A percentile compares a stretch with the other conserved stretches of the same genome.
Conservation (phyloP, 192 early-diverging fungal species). For the Gaertneriomyces semiglobifer region DNA sequence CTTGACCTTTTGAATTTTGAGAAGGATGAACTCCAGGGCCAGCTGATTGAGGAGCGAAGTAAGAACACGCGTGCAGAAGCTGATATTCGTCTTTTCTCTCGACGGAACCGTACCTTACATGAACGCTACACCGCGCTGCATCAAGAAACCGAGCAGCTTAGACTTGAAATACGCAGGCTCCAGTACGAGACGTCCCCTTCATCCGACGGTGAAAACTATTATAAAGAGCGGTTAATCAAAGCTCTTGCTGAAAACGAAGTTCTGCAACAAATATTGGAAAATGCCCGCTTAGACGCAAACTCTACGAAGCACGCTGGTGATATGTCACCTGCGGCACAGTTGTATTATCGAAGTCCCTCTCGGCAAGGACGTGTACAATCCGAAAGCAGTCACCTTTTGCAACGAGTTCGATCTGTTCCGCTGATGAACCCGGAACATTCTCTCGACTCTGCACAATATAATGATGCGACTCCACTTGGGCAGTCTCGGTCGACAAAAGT, state of each 20-base stretch:
- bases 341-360: too few relatives aligned
- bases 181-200: constrained; percentile 30
- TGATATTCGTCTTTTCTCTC: constrained; percentile 35
- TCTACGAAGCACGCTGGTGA: too few relatives aligned
- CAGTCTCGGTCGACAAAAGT: too few relatives aligned
- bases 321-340: too few relatives aligned
- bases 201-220: constrained; percentile 20
- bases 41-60: constrained; percentile 16
- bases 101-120: constrained; percentile 31
- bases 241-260: constrained; percentile 33
- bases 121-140: constrained; percentile 25
- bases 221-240: constrained; percentile 35
- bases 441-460: too few relatives aligned
- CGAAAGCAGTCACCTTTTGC: too few relatives aligned
- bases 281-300: too few relatives aligned
- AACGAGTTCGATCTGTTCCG: too few relatives aligned
- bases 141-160: constrained; percentile 26
- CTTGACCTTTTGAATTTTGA: background rate
- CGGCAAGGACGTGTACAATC: too few relatives aligned
- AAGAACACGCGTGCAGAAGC: constrained; percentile 32
- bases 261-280: background rate
- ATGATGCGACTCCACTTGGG: too few relatives aligned
- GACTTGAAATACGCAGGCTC: constrained; percentile 32
- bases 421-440: too few relatives aligned
- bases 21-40: background rate